Evolutionary conservation across 768 basidiomycete species (phyloP).

Genomic region (Suillus luteus): DNA sequence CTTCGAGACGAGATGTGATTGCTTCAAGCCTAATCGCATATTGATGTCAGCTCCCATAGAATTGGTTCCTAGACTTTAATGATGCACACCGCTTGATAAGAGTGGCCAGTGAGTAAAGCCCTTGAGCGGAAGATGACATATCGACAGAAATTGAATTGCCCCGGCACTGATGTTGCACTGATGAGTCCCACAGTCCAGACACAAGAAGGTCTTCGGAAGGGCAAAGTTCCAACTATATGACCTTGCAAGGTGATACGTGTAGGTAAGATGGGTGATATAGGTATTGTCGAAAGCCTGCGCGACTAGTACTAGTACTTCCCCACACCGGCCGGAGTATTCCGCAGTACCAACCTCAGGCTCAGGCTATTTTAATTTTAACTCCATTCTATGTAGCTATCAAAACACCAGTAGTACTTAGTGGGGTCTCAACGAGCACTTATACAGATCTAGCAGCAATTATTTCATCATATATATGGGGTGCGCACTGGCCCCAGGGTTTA

Average conservation of each 20-base stretch:
- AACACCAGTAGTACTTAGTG: background rate
- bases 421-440: background rate
- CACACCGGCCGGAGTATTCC: slow-evolving; percentile 30
- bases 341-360: background rate
- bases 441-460: background rate
- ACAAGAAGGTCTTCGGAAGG: background rate
- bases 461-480: too few relatives aligned
- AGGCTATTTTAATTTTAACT: too few relatives aligned
- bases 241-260: background rate
- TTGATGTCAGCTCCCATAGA: slow-evolving; percentile 14
- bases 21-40: slow-evolving; percentile 72
- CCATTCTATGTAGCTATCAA: background rate
- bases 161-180: background rate
- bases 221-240: background rate
- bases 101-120: slow-evolving; percentile 75
- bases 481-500: background rate
- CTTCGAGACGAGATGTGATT: slow-evolving; percentile 91
- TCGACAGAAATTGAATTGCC: background rate
- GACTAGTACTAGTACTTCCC: background rate
- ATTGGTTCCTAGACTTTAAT: slow-evolving; percentile 1
- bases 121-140: slow-evolving; percentile 43
- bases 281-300: background rate
- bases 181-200: background rate
- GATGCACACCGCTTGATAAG: slow-evolving; percentile 74
- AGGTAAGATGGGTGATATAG: background rate